Base-by-base conservation (phyloP, 306 rosid genomes). In the Quercus bicolor region DNA sequence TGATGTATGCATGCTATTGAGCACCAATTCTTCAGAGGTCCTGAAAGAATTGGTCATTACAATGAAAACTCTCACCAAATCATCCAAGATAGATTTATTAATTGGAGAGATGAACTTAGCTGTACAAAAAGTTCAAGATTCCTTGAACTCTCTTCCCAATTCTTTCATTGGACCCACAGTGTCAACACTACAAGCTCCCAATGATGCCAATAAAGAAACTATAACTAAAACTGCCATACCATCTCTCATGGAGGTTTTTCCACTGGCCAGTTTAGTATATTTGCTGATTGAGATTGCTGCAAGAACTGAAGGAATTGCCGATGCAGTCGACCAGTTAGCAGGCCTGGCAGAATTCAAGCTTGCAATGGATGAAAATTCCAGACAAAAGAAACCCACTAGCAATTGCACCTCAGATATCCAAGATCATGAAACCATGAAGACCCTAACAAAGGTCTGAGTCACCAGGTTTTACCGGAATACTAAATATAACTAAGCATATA, bases 91-190 rank as follows among this genome's bases (percentile, higher is more conserved):
- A 26, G 78, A 85, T 60, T 64, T 81, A 29, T 52, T 79, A 33
- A 77, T 81, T 23, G 83, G 53, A 52, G 80, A 83, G 33, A 85
- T 85, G 88, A 83, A 83, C 83, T 73, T 13, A 55, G 79, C 86
- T n/a, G 83, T 85, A 1, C 60, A 71, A 61, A 80, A 84, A 21
- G 81, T 88, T 54, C 85, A 79, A 81, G 68, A 70, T 16, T 72
- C 82, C 73, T 61, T 85, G 20, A 81, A 78, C 21, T 87, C 85
- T 40, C 72, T 85, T 72, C 91, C 91, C 3, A 54, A 24, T 43
- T 3, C 20, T 6, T 13, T 69, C 79, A 61, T 53, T 82, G 66
- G 76, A 37, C 77, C 66, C 26, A 28, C 73, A 3, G 29, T n/a
- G 60, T 37, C 59, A 15, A 75, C 60, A 66, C 5, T 74, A n/a